phyloP scores from a whole-genome alignment of 1,284 basidiomycete genomes.

The Heterobasidion irregulare region DNA sequence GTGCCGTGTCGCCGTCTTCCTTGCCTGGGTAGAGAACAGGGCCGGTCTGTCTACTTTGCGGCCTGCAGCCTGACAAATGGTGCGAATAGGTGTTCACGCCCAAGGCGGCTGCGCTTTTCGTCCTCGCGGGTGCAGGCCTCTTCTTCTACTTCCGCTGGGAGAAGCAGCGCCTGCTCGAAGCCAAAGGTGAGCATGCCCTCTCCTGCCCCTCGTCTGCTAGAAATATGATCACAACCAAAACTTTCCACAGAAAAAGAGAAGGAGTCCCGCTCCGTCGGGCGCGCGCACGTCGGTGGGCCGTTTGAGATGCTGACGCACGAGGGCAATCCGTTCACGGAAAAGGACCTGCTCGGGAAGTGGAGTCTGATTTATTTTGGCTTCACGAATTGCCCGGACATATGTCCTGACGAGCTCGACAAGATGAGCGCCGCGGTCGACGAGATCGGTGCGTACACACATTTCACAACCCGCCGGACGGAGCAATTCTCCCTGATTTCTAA shows the following conservation, averaged over 20 bases:
- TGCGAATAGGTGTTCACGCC: constrained; percentile 79
- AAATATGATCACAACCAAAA: no score
- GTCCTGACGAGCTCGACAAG: constrained; percentile 97
- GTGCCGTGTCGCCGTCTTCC: background rate
- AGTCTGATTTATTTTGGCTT: constrained; percentile 95
- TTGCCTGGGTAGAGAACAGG: no score
- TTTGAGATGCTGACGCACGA: constrained; percentile 72
- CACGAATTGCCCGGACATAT: constrained; percentile 98
- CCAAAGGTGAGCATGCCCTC: constrained; percentile 44
- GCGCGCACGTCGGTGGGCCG: constrained; percentile 84
- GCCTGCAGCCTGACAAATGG: background rate
- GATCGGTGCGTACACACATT: constrained; percentile 45
- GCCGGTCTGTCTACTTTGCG: no score
- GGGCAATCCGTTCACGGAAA: constrained; percentile 71
- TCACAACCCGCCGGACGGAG: background rate
- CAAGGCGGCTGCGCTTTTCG: constrained; percentile 74
- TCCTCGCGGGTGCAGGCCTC: constrained; percentile 75
- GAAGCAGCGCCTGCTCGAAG: constrained; percentile 73
- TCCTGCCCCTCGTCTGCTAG: background rate
- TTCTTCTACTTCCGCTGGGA: constrained; percentile 88
- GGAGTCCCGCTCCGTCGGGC: constrained; percentile 46
- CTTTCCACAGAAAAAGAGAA: constrained; percentile 52
- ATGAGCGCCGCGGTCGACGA: constrained; percentile 77
- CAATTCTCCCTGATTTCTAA: no score
- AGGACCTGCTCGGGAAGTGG: constrained; percentile 82